Evolutionary conservation across 352 stramenopile species (phyloP).

Genomic region (Phytophthora pistaciae): DNA sequence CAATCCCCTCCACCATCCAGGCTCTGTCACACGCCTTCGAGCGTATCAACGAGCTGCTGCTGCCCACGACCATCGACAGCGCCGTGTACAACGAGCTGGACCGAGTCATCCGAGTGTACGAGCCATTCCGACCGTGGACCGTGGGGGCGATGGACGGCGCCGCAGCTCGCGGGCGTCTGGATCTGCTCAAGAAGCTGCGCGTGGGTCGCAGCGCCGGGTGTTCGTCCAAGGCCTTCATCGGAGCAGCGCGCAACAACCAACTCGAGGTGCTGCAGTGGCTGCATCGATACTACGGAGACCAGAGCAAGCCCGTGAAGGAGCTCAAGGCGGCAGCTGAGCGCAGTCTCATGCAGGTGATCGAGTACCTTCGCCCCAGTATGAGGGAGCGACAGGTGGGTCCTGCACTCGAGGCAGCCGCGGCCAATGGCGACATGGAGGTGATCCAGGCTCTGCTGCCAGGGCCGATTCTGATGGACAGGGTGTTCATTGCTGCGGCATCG

Average conservation of each 20-base stretch:
- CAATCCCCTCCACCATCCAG: not conserved
- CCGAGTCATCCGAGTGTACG: not conserved
- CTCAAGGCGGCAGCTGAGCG: not conserved
- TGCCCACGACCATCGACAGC: not conserved
- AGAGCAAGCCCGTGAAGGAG: not conserved
- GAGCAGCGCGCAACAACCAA: not conserved
- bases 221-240: not conserved
- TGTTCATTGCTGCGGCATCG: not conserved
- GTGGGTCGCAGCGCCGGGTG: not conserved
- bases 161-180: not conserved
- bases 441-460: not conserved
- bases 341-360: not conserved
- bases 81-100: not conserved
- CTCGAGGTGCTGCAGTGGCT: slow-evolving; percentile 1
- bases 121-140: not conserved
- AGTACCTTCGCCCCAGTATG: not conserved
- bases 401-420: not conserved
- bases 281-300: not conserved
- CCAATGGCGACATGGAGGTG: not conserved
- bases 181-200: not conserved
- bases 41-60: not conserved
- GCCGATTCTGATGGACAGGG: not conserved
- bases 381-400: not conserved
- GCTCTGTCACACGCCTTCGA: not conserved
- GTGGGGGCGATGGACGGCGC: not conserved